Evolutionary conservation across 129 eudicot species (phyloP).

Genomic region (Oenanthe sinensis): DNA sequence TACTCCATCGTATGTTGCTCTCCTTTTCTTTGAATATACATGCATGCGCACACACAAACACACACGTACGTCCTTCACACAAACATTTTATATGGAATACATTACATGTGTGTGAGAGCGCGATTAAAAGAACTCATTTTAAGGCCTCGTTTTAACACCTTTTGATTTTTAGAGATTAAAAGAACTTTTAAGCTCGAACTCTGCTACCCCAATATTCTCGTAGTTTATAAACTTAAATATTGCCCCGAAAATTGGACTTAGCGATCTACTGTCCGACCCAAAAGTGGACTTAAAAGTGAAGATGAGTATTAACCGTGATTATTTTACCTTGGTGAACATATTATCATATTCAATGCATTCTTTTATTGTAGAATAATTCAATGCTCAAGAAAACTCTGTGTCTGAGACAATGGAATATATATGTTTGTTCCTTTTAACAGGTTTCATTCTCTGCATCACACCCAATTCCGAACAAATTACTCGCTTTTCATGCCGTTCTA

Average conservation of each 20-base stretch:
- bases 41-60: too few species aligned
- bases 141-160: too few species aligned
- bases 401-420: background rate
- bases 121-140: background rate
- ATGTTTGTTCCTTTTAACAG: constrained; percentile 9
- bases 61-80: background rate
- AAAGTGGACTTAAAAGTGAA: too few species aligned
- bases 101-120: background rate
- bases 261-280: too few species aligned
- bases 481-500: constrained; percentile 76
- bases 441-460: constrained; percentile 75
- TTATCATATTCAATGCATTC: background rate
- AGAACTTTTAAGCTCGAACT: too few species aligned
- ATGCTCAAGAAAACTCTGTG: background rate
- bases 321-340: background rate
- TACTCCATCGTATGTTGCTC: constrained; percentile 61
- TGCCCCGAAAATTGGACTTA: too few species aligned
- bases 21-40: background rate
- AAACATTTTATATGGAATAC: background rate
- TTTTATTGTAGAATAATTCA: background rate
- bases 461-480: constrained; percentile 71
- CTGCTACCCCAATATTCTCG: too few species aligned
- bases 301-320: background rate
- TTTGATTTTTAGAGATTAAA: too few species aligned
- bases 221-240: too few species aligned